These are phyloP conservation scores for Nadsonia commutata DNA, from an alignment of 1,139 yeast genomes.

Conservation along the genomic window DNA sequence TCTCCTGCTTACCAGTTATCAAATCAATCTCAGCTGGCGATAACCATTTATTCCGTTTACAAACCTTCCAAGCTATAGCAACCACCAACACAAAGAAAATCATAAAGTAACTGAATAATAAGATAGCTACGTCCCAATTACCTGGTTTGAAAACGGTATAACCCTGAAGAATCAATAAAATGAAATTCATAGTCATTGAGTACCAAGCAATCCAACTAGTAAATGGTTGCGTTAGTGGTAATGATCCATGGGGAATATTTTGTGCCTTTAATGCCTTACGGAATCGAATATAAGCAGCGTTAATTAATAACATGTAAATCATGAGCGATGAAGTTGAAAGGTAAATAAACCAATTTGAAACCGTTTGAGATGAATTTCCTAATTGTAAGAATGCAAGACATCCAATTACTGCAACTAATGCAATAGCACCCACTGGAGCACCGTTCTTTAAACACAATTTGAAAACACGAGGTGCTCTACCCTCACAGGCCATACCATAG, in stretches of 20 bases:
- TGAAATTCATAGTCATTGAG: conserved; percentile 36
- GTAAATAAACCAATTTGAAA: conserved; percentile 56
- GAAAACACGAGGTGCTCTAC: conserved; percentile 36
- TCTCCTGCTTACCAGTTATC: conserved; percentile 43
- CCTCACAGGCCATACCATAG: conserved; percentile 30
- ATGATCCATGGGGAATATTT: conserved; percentile 4
- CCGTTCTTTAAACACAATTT: conserved; percentile 35
- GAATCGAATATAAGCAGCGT: conserved; percentile 27
- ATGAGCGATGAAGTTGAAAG: conserved; percentile 39
- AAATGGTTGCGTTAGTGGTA: conserved; percentile 2
- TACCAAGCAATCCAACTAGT: conserved; percentile 8
- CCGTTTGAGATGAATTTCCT: conserved; percentile 3
- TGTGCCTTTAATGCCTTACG: conserved; percentile 15
- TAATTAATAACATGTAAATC: conserved; percentile 29
- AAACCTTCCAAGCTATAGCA: conserved; percentile 23
- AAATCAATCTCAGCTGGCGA: conserved; percentile 43
- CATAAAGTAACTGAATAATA: background rate
- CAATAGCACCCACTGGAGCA: conserved; percentile 31
- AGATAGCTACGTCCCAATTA: background rate
- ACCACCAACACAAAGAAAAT: background rate
- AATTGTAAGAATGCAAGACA: conserved; percentile 41
- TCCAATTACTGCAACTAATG: conserved; percentile 29
- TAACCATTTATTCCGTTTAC: conserved; percentile 26
- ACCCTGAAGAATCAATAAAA: background rate
- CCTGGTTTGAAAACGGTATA: background rate